phyloP scores from a whole-genome alignment of 148 eudicot genomes.

The Tetragonia tetragonoides region DNA sequence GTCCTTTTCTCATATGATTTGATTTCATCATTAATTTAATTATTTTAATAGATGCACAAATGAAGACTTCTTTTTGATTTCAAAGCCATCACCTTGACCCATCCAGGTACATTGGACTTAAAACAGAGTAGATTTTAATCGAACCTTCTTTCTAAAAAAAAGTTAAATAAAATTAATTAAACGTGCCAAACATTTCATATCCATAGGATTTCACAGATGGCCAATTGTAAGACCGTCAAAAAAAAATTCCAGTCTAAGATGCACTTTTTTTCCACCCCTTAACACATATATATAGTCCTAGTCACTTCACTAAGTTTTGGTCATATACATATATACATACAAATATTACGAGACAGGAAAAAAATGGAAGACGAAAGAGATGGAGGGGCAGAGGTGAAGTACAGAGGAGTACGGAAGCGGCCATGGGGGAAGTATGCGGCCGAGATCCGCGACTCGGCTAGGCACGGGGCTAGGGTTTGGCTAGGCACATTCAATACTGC shows the following conservation, averaged over 20 bases:
- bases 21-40: neutral
- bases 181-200: conserved; percentile 16
- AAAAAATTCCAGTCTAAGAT: conserved; percentile 8
- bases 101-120: conserved; percentile 60
- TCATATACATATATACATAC: neutral
- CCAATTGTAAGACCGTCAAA: conserved; percentile 16
- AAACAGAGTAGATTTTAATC: no score
- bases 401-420: conserved; percentile 68
- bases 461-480: conserved; percentile 77
- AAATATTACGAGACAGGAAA: neutral
- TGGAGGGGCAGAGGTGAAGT: conserved; percentile 49
- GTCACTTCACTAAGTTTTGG: conserved; percentile 13
- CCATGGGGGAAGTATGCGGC: conserved; percentile 94
- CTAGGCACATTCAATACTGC: conserved; percentile 77
- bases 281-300: conserved; percentile 16
- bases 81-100: conserved; percentile 61
- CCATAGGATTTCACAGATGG: conserved; percentile 37
- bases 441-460: conserved; percentile 68
- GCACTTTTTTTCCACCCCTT: conserved; percentile 1
- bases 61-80: conserved; percentile 19
- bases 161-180: neutral
- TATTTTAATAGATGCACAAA: neutral
- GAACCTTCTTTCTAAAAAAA: no score
- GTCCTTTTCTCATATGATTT: neutral
- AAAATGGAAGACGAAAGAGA: conserved; percentile 32